These are phyloP conservation scores for Verticillium albo-atrum DNA, from an alignment of 2,329 filamentous ascomycete species.

Conservation along the genomic window DNA sequence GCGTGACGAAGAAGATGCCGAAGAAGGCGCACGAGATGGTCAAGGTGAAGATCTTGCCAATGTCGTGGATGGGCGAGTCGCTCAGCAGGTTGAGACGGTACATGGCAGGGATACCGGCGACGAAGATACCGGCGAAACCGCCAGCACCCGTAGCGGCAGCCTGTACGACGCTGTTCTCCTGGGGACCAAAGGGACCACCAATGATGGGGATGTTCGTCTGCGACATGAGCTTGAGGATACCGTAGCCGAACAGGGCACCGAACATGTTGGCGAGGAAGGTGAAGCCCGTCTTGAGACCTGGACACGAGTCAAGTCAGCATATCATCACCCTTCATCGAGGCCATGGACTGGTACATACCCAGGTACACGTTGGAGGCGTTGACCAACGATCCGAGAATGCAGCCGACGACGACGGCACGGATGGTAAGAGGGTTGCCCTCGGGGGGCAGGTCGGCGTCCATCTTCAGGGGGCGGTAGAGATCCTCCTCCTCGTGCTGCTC, in stretches of 20 bases:
- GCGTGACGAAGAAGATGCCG: conserved; percentile 59
- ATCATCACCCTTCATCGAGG: not conserved
- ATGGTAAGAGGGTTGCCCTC: conserved; percentile 47
- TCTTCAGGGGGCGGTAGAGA: conserved; percentile 32
- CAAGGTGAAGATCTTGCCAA: conserved; percentile 53
- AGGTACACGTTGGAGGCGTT: conserved; percentile 61
- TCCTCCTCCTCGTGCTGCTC: conserved; percentile 27
- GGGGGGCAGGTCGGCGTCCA: conserved; percentile 30
- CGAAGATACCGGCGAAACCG: conserved; percentile 52
- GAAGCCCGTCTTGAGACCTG: conserved; percentile 47
- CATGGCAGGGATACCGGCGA: conserved; percentile 56
- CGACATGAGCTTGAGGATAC: conserved; percentile 50
- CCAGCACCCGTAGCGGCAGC: conserved; percentile 56
- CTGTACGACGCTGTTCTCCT: conserved; percentile 60
- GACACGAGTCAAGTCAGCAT: not conserved
- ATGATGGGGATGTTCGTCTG: conserved; percentile 45
- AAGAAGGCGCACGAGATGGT: conserved; percentile 59
- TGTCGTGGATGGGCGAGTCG: conserved; percentile 47
- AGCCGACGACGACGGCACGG: conserved; percentile 50
- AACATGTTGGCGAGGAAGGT: conserved; percentile 44
- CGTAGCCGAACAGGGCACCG: conserved; percentile 56
- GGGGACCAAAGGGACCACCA: conserved; percentile 52
- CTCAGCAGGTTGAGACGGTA: conserved; percentile 50
- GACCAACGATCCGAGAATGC: conserved; percentile 52
- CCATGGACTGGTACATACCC: conserved; percentile 36